Conservation (phyloP, 305 asterid genomes). For the Coffea humblotiana region DNA sequence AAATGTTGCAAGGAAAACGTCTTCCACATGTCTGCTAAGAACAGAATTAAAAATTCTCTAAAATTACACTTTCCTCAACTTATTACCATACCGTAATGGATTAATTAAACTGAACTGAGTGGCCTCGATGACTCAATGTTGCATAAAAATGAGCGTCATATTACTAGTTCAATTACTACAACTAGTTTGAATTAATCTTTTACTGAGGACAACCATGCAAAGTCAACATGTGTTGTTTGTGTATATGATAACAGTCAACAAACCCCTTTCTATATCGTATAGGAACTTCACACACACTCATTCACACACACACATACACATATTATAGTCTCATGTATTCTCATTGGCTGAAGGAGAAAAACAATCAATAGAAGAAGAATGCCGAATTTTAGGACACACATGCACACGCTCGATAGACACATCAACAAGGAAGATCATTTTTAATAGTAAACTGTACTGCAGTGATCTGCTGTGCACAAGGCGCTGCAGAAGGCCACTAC, state of each 20-base stretch:
- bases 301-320: no score
- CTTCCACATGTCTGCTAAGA: background rate
- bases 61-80: background rate
- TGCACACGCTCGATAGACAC: background rate
- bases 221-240: no score
- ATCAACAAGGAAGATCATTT: constrained; percentile 1
- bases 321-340: background rate
- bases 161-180: no score
- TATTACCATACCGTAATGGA: no score
- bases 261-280: no score
- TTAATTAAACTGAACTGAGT: background rate
- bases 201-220: background rate
- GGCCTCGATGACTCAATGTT: background rate
- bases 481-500: background rate
- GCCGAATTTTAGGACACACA: background rate
- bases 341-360: background rate
- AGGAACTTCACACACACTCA: no score
- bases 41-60: background rate
- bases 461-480: background rate
- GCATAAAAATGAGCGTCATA: no score
- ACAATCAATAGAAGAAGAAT: background rate
- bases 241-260: background rate
- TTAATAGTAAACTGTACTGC: background rate
- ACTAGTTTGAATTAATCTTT: background rate
- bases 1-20: background rate